phyloP scores from a whole-genome alignment of 129 eudicot species.

The Flaveria linearis region DNA sequence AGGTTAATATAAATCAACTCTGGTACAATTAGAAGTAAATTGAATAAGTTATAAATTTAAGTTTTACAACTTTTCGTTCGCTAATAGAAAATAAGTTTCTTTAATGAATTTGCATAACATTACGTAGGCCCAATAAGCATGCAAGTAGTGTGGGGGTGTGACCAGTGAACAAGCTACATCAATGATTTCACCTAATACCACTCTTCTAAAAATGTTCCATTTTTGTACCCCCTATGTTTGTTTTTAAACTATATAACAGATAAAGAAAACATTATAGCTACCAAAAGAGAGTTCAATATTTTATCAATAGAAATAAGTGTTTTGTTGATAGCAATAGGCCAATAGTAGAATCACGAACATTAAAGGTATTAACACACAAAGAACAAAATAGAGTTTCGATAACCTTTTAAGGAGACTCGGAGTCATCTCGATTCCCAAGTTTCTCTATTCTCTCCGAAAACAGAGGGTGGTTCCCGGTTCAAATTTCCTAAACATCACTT shows the following conservation, averaged over 20 bases:
- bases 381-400: not conserved
- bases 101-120: not conserved
- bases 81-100: not conserved
- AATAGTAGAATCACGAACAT: not conserved
- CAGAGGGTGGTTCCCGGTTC: too few species aligned
- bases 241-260: not conserved
- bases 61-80: not conserved
- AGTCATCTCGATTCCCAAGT: too few species aligned
- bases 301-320: not conserved
- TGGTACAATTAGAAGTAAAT: too few species aligned
- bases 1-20: too few species aligned
- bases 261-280: not conserved
- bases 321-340: not conserved
- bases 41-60: too few species aligned
- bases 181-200: constrained; percentile 26
- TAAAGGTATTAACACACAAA: not conserved
- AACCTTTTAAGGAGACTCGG: too few species aligned
- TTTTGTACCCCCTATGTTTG: not conserved
- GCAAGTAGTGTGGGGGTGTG: constrained; percentile 19
- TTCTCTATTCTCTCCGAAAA: too few species aligned
- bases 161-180: constrained; percentile 20
- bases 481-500: too few species aligned
- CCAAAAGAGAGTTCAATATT: not conserved
- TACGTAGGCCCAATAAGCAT: constrained; percentile 18
- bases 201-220: constrained; percentile 18